Percentiles rank a stretch among this genome's conserved stretches.
Conservation (phyloP, 1,139 yeast species). For the Candida labiduridarum region DNA sequence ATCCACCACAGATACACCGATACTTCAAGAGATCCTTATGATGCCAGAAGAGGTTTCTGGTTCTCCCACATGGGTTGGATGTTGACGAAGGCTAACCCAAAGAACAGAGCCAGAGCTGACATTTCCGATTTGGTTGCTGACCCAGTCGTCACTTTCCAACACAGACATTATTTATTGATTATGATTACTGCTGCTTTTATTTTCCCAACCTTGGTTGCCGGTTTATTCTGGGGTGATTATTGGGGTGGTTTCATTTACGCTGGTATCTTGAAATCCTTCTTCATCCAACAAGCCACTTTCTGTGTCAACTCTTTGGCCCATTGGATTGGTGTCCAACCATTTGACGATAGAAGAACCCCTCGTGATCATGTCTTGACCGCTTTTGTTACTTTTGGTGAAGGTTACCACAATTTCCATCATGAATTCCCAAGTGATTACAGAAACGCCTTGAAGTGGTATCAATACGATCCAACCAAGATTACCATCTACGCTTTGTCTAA, state of each 20-base stretch:
- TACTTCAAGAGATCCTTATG: conserved; percentile 95
- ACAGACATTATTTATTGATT: conserved; percentile 77
- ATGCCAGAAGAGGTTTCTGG: conserved; percentile 95
- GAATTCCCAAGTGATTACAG: conserved; percentile 99
- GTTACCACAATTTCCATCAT: conserved; percentile 99
- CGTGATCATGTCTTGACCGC: conserved; percentile 96
- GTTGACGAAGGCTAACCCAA: conserved; percentile 91
- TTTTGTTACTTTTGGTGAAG: conserved; percentile 95
- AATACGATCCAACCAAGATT: conserved; percentile 95
- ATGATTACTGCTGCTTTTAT: conserved; percentile 71
- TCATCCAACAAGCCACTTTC: conserved; percentile 96
- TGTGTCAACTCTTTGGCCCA: conserved; percentile 98
- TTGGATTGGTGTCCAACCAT: conserved; percentile 97
- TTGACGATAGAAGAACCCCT: conserved; percentile 96
- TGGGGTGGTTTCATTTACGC: conserved; percentile 92
- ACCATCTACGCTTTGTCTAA: conserved; percentile 70
- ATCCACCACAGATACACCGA: conserved; percentile 97
- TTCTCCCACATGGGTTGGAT: conserved; percentile 98
- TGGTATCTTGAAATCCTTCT: conserved; percentile 79
- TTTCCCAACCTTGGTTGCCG: conserved; percentile 77
- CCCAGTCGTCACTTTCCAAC: conserved; percentile 91
- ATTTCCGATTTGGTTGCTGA: conserved; percentile 89
- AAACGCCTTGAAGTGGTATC: conserved; percentile 98
- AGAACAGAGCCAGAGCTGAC: conserved; percentile 94
- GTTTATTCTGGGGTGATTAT: conserved; percentile 84